Evolutionary conservation across 2,329 filamentous ascomycete species (phyloP), one percentile per base, ranked within the genome.

Genomic region (Fusarium burgessii): DNA sequence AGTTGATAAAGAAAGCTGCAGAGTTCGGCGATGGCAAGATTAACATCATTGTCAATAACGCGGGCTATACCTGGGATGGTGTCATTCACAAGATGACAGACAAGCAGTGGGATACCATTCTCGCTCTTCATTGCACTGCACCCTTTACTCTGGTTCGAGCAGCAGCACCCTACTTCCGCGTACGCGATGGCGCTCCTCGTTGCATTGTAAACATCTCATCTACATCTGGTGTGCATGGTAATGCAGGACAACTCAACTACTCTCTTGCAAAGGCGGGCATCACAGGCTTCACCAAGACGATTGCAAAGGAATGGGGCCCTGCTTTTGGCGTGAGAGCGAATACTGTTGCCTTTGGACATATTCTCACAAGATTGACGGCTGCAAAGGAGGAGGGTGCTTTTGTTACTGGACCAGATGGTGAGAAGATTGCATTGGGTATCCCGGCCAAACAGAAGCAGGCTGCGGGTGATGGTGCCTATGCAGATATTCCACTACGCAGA

Each of bases 51-150:
- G 92, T 97, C 65, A 97, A 97, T 82, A 97, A 97, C 79, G 94
- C 94, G 1, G 94, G 93, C 43, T 97, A 93, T 82, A 97, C 94
- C 2, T 97, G 94, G 93, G 94, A 97, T 80, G 94, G 92, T 10
- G 93, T 97, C 41, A 94, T 97, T 73, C 93, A 97, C 86, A 97
- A 96, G 86, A 95, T 94, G 86, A 92, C 91, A 18, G 93, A 97
- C 84, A 93, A 93, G 84, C 93, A 97, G 86, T 97, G 93, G 93
- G 92, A 96, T 69, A 94, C 92, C 54, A 97, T 97, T 79, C 83
- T 97, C 33, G 89, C 91, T 25, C 86, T 97, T 50, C 94, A 97
- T 86, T 91, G 88, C 78, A 96, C 93, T 15, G 93, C 92, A 4
- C 94, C 94, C 14, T 97, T 97, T 86, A 91, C 91, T 79, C 90